phyloP scores from a whole-genome alignment of 2,329 filamentous ascomycete genomes.

The Calcarisporium arbuscula region DNA sequence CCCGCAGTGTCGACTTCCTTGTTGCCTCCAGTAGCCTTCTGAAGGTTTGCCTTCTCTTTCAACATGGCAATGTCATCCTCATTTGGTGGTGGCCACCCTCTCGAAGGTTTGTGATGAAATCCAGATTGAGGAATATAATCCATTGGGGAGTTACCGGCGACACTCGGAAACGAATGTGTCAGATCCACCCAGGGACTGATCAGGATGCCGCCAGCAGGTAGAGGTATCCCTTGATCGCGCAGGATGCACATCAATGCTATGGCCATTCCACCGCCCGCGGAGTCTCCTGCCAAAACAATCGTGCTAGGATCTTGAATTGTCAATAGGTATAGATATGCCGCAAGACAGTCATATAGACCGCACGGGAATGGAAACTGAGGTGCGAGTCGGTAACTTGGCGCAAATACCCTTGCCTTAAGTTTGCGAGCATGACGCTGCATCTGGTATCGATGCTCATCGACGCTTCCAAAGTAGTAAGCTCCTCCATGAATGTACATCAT shows the following conservation, averaged over 20 bases:
- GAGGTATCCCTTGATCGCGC: slow-evolving; percentile 73
- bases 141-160: slow-evolving; percentile 62
- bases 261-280: slow-evolving; percentile 87
- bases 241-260: slow-evolving; percentile 72
- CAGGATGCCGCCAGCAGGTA: slow-evolving; percentile 84
- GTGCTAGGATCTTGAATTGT: slow-evolving; percentile 69
- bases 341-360: slow-evolving; percentile 81
- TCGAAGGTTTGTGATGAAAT: slow-evolving; percentile 84
- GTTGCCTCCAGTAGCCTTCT: slow-evolving; percentile 18
- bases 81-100: slow-evolving; percentile 88
- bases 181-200: slow-evolving; percentile 96
- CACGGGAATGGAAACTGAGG: slow-evolving; percentile 97
- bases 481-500: slow-evolving; percentile 95
- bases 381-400: slow-evolving; percentile 78
- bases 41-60: slow-evolving; percentile 43
- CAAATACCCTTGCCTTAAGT: slow-evolving; percentile 82
- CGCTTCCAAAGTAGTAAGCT: slow-evolving; percentile 90
- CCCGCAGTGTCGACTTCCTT: slow-evolving; percentile 14
- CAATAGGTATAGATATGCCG: slow-evolving; percentile 79
- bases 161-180: slow-evolving; percentile 90
- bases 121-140: slow-evolving; percentile 88
- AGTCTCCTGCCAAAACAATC: slow-evolving; percentile 86
- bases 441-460: slow-evolving; percentile 97
- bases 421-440: slow-evolving; percentile 94
- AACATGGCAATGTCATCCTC: slow-evolving; percentile 61